phyloP scores from a whole-genome alignment of 257 asterid genomes.

The Euphrasia confusa region DNA sequence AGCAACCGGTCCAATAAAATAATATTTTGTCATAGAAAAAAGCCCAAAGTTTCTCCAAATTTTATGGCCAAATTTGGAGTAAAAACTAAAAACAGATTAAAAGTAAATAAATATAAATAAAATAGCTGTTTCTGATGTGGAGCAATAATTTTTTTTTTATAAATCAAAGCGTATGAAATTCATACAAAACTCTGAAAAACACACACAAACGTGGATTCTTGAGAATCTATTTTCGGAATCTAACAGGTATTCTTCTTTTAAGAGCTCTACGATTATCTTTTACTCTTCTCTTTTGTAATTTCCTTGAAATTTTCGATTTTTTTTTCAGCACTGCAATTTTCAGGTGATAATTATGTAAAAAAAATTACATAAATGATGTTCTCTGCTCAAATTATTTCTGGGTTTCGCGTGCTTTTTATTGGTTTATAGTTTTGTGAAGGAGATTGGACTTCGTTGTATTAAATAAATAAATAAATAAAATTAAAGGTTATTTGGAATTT shows the following conservation, averaged over 20 bases:
- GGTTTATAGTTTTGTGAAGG: background rate
- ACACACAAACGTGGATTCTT: slow-evolving; percentile 4
- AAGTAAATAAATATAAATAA: no score
- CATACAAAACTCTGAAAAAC: background rate
- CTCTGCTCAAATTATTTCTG: no score
- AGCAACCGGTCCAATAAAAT: no score
- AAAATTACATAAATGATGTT: no score
- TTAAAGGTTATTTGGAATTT: background rate
- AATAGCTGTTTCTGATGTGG: background rate
- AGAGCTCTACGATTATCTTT: background rate
- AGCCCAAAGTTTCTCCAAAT: no score
- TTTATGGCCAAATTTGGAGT: no score
- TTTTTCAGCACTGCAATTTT: background rate
- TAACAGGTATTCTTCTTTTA: slow-evolving; percentile 21
- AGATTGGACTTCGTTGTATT: background rate
- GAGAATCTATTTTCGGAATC: slow-evolving; percentile 25
- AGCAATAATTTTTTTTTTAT: background rate
- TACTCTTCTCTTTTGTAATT: background rate
- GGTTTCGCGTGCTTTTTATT: background rate
- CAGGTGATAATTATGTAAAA: background rate
- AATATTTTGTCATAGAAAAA: no score
- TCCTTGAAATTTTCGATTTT: background rate
- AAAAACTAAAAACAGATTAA: no score
- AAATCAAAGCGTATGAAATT: background rate
- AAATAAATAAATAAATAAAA: no score